Conservation (phyloP, 495 filamentous ascomycete genomes). For the Aspergillus funiculosus region DNA sequence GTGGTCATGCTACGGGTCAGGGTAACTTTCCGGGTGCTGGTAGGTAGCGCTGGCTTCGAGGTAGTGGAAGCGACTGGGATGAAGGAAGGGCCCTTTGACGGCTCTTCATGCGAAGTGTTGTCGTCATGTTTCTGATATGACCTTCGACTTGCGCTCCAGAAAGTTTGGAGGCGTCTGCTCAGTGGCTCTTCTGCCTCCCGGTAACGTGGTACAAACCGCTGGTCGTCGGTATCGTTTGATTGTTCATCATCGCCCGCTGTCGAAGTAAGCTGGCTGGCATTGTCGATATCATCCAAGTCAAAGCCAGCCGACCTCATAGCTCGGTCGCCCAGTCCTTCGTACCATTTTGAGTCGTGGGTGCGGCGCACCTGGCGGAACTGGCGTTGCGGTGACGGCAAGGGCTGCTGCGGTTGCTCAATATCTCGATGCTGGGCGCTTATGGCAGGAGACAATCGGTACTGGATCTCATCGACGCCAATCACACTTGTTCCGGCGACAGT, state of each 20-base stretch:
- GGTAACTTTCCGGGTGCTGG: constrained; percentile 31
- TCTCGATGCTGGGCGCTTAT: constrained; percentile 14
- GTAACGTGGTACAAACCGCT: constrained; percentile 27
- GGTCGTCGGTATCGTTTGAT: constrained; percentile 27
- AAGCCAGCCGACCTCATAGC: constrained; percentile 35
- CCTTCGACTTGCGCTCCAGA: constrained; percentile 37
- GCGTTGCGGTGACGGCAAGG: constrained; percentile 16
- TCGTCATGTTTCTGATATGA: constrained; percentile 17
- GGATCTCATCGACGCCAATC: constrained; percentile 31
- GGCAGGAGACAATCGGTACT: constrained; percentile 24
- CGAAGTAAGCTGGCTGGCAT: constrained; percentile 32
- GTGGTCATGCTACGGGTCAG: constrained; percentile 36
- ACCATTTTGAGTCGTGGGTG: constrained; percentile 32
- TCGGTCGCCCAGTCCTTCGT: constrained; percentile 32
- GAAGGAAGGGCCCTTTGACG: constrained; percentile 15
- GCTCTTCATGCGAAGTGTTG: constrained; percentile 17
- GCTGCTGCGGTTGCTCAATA: constrained; percentile 15
- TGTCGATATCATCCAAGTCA: constrained; percentile 30
- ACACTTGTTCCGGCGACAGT: constrained; percentile 42
- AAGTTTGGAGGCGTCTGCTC: constrained; percentile 38
- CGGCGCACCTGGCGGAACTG: constrained; percentile 27
- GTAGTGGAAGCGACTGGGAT: constrained; percentile 17
- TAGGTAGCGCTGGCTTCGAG: constrained; percentile 26
- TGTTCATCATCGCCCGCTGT: constrained; percentile 33
- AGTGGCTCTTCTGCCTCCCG: constrained; percentile 33